phyloP scores from a whole-genome alignment of 2,329 filamentous ascomycete species.

The Amphichorda felina region DNA sequence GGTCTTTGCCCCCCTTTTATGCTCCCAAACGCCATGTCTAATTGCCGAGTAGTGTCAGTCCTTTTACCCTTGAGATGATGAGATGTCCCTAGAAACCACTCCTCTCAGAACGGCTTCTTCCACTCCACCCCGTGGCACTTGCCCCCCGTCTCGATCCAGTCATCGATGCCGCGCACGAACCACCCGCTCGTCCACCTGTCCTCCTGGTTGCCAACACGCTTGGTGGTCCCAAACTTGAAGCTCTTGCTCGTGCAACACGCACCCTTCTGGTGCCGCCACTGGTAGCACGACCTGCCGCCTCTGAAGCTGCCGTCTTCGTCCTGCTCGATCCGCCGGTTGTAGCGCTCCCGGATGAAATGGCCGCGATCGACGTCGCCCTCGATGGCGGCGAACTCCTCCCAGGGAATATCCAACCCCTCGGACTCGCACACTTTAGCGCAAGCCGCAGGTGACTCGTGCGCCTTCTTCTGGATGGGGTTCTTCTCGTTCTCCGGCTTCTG shows the following conservation, averaged over 20 bases:
- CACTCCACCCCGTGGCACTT: conserved; percentile 27
- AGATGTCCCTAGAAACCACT: too few species aligned
- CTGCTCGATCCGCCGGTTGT: conserved; percentile 7
- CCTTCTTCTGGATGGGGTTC: conserved; percentile 27
- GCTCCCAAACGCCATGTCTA: too few species aligned
- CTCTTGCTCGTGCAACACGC: conserved; percentile 29
- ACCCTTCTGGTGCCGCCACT: conserved; percentile 31
- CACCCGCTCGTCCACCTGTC: conserved; percentile 29
- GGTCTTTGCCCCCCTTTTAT: too few species aligned
- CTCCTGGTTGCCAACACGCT: conserved; percentile 15
- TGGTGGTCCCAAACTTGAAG: conserved; percentile 30
- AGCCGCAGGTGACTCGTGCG: conserved; percentile 30
- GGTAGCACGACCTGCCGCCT: conserved; percentile 27
- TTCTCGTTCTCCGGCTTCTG: conserved; percentile 26
- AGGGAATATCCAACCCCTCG: conserved; percentile 21
- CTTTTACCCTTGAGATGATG: too few species aligned
- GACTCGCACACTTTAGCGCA: conserved; percentile 37
- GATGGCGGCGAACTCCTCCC: conserved; percentile 18
- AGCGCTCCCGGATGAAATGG: conserved; percentile 13
- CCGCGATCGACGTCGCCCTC: conserved; percentile 14
- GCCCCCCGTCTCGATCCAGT: conserved; percentile 32
- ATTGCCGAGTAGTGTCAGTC: too few species aligned
- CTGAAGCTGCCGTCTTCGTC: conserved; percentile 11
- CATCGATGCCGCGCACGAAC: conserved; percentile 32
- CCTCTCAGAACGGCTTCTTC: conserved; percentile 23